phyloP scores from a whole-genome alignment of 2,329 filamentous ascomycete species.

The Fonsecaea monophora region DNA sequence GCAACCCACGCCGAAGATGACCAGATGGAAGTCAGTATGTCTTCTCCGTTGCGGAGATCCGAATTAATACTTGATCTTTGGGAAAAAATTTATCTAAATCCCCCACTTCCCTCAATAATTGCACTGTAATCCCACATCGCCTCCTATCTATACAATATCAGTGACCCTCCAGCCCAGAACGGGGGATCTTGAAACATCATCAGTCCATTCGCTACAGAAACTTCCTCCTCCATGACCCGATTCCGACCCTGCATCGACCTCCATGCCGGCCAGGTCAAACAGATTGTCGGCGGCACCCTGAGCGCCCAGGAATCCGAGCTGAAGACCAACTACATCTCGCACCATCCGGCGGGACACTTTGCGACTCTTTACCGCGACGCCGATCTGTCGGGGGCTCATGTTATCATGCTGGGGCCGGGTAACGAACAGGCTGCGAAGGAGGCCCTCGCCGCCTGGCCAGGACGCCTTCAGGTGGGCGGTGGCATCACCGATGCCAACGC shows the following conservation, averaged over 20 bases:
- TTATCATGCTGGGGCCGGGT: conserved; percentile 93
- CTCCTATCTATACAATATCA: no score
- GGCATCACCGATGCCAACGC: conserved; percentile 89
- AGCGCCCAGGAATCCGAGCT: conserved; percentile 69
- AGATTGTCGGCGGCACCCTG: conserved; percentile 95
- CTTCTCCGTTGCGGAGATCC: no score
- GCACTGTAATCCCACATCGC: no score
- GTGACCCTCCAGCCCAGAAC: no score
- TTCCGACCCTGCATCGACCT: conserved; percentile 98
- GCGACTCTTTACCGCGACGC: conserved; percentile 80
- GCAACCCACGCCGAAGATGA: neutral
- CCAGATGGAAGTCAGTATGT: no score
- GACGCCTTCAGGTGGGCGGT: conserved; percentile 86
- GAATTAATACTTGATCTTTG: neutral
- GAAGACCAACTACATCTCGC: conserved; percentile 91
- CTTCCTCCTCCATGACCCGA: conserved; percentile 72
- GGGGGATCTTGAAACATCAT: no score
- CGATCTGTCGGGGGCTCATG: conserved; percentile 78
- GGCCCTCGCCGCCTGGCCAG: conserved; percentile 78
- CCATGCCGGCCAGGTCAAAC: conserved; percentile 96
- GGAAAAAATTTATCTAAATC: neutral
- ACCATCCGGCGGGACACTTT: conserved; percentile 80
- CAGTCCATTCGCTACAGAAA: no score
- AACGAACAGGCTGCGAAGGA: conserved; percentile 82
- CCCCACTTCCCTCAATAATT: no score